phyloP scores from a whole-genome alignment of 768 basidiomycete species.

The Suillus luteus region DNA sequence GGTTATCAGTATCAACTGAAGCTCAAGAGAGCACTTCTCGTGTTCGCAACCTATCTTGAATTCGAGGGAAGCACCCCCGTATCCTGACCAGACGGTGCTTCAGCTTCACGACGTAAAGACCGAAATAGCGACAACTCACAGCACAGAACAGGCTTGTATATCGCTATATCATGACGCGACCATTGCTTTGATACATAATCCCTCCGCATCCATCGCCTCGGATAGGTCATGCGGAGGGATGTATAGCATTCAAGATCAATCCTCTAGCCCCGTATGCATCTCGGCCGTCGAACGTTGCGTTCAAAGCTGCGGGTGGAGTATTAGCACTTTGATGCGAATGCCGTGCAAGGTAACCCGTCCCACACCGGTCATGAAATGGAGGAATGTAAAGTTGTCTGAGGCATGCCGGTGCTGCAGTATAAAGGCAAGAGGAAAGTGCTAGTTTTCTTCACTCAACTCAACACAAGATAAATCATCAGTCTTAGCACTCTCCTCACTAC shows the following conservation, averaged over 20 bases:
- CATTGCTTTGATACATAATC: background rate
- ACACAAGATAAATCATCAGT: background rate
- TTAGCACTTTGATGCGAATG: background rate
- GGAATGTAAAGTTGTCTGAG: background rate
- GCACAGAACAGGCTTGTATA: background rate
- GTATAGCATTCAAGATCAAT: background rate
- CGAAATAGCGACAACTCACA: background rate
- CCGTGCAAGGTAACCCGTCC: background rate
- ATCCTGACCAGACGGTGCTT: background rate
- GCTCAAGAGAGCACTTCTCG: background rate
- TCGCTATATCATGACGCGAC: background rate
- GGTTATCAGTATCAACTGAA: background rate
- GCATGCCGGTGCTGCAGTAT: background rate
- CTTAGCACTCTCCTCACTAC: background rate
- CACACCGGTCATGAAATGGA: background rate
- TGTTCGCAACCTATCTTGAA: background rate
- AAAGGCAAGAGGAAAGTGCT: background rate
- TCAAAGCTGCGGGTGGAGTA: background rate
- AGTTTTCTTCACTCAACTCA: constrained; percentile 1
- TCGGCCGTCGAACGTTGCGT: background rate
- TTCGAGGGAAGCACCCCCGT: background rate
- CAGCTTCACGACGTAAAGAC: background rate
- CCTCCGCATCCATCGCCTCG: background rate
- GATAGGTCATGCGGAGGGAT: background rate
- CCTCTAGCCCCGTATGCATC: background rate